These are phyloP conservation scores for Gynochthodes officinalis DNA, from an alignment of 257 asterid genomes.

Conservation along the genomic window DNA sequence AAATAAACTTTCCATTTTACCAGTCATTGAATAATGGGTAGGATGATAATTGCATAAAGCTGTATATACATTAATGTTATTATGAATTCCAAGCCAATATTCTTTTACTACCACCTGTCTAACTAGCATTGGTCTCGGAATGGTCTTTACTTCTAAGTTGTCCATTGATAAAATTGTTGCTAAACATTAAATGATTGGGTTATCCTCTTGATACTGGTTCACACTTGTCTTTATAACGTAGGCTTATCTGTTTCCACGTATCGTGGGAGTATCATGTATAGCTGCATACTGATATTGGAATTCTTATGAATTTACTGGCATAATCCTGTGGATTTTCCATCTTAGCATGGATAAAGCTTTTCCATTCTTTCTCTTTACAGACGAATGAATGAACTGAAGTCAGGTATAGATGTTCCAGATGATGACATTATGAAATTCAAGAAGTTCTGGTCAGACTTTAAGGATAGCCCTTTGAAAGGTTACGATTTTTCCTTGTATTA, in stretches of 20 bases:
- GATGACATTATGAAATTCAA: conserved; percentile 57
- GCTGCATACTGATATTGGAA: not conserved
- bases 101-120: not conserved
- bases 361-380: conserved; percentile 31
- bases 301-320: not conserved
- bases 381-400: conserved; percentile 81
- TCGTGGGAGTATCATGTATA: not conserved
- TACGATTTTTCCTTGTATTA: conserved; percentile 10
- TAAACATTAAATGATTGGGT: not conserved
- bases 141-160: not conserved
- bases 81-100: not conserved
- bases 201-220: not conserved
- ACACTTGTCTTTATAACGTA: not conserved
- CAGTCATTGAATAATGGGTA: not conserved
- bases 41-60: not conserved
- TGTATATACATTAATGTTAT: not conserved
- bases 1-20: not conserved
- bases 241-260: not conserved
- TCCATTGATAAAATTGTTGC: not conserved
- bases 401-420: conserved; percentile 73
- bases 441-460: conserved; percentile 81
- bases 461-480: conserved; percentile 81
- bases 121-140: not conserved
- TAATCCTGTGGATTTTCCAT: not conserved
- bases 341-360: not conserved